Conservation (phyloP, 208 protist species). For the Leishmania tropica region DNA sequence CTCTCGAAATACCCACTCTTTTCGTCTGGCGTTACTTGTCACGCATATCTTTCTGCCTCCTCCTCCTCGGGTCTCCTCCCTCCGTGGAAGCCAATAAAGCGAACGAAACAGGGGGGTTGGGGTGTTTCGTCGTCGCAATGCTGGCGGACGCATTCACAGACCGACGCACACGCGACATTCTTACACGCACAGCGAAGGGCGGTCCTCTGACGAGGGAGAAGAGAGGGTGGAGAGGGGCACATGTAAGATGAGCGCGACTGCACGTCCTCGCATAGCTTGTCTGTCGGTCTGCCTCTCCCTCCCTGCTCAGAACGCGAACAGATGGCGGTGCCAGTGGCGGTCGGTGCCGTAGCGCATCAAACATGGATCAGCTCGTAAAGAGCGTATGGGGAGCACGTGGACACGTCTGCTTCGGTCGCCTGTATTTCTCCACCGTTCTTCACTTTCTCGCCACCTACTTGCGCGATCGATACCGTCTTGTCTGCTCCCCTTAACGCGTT, state of each 20-base stretch:
- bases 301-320: neutral
- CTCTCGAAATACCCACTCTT: no score
- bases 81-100: no score
- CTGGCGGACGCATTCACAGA: no score
- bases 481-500: neutral
- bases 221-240: neutral
- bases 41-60: no score
- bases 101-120: no score
- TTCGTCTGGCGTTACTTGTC: no score
- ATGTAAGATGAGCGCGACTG: neutral
- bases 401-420: neutral
- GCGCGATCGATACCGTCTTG: neutral
- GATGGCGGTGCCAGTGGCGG: neutral
- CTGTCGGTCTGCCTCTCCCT: neutral
- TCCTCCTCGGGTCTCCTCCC: no score
- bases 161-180: neutral
- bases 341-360: neutral
- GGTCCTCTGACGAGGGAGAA: neutral
- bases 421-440: neutral
- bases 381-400: neutral
- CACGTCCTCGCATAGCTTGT: neutral
- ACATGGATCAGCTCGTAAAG: no score
- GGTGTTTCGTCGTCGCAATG: no score
- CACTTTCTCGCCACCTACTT: neutral
- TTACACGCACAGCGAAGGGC: neutral